Conservation (phyloP, 805 yeast genomes). For the Yarrowia sp. region DNA sequence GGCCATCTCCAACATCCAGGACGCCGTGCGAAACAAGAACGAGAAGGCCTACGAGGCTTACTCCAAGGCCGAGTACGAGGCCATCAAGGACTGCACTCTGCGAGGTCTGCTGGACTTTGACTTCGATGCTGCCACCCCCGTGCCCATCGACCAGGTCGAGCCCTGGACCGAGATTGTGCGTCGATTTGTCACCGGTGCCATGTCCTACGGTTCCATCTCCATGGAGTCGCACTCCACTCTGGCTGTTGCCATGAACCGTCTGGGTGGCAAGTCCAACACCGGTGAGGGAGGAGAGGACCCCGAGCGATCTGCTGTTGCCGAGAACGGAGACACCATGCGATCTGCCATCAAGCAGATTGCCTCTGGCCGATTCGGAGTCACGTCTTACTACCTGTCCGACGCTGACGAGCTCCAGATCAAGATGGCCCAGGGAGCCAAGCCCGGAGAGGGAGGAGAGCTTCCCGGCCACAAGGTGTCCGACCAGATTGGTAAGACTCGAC, state of each 20-base stretch:
- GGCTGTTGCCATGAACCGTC: constrained; percentile 97
- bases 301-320: constrained; percentile 74
- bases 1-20: constrained; percentile 93
- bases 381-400: constrained; percentile 89
- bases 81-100: constrained; percentile 86
- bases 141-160: constrained; percentile 96
- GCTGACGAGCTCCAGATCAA: constrained; percentile 97
- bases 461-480: constrained; percentile 91
- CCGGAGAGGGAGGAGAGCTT: constrained; percentile 99
- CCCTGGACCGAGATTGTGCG: constrained; percentile 99
- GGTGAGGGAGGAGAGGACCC: constrained; percentile 99
- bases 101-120: constrained; percentile 94
- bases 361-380: constrained; percentile 96
- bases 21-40: constrained; percentile 96
- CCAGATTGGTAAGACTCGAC: constrained; percentile 90
- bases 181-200: constrained; percentile 98
- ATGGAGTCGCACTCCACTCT: constrained; percentile 97
- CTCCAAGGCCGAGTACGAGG: constrained; percentile 85
- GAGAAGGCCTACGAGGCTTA: constrained; percentile 90
- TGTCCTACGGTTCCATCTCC: constrained; percentile 98
- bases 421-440: constrained; percentile 99
- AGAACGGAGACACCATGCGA: constrained; percentile 95
- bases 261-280: constrained; percentile 96
- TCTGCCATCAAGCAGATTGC: constrained; percentile 99
- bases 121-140: constrained; percentile 63